Evolutionary conservation across 495 filamentous ascomycete genomes (phyloP).

Genomic region (Talaromyces ruber): DNA sequence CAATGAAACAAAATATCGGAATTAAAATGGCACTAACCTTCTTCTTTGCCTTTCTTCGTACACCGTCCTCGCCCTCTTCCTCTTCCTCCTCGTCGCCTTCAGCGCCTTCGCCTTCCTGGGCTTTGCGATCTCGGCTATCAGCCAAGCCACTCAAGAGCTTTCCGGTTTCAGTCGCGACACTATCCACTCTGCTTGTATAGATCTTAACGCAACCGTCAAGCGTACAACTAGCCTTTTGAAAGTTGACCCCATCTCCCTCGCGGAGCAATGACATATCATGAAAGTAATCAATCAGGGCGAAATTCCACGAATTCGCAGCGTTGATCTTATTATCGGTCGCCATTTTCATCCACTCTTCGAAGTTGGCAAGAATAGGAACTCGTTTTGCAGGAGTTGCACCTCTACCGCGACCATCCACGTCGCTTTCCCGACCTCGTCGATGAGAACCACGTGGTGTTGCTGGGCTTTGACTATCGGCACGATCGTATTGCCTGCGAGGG

Average conservation of each 20-base stretch:
- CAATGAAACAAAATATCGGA: neutral
- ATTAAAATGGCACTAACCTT: conserved; percentile 34
- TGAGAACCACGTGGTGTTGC: conserved; percentile 51
- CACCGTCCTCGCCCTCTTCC: conserved; percentile 73
- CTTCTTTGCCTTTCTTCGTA: conserved; percentile 66
- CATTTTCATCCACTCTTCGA: conserved; percentile 99
- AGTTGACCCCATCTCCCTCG: conserved; percentile 95
- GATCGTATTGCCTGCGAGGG: conserved; percentile 56
- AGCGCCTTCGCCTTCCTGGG: conserved; percentile 55
- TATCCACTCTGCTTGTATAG: conserved; percentile 96
- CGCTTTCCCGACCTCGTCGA: conserved; percentile 45
- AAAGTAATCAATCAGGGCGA: conserved; percentile 98
- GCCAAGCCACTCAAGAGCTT: conserved; percentile 92
- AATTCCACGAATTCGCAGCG: conserved; percentile 97
- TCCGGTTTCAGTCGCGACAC: conserved; percentile 94
- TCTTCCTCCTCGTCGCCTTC: conserved; percentile 66
- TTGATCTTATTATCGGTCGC: conserved; percentile 99
- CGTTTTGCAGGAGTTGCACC: conserved; percentile 94
- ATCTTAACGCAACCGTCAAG: conserved; percentile 99
- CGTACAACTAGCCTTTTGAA: conserved; percentile 97
- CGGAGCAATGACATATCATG: conserved; percentile 97
- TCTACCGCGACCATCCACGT: conserved; percentile 53
- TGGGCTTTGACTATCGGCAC: conserved; percentile 57
- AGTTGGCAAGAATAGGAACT: conserved; percentile 91
- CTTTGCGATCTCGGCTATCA: conserved; percentile 77